Percentiles rank a stretch among this genome's conserved stretches.
Conservation (phyloP, 805 yeast genomes). For the Ogataea naganishii region DNA sequence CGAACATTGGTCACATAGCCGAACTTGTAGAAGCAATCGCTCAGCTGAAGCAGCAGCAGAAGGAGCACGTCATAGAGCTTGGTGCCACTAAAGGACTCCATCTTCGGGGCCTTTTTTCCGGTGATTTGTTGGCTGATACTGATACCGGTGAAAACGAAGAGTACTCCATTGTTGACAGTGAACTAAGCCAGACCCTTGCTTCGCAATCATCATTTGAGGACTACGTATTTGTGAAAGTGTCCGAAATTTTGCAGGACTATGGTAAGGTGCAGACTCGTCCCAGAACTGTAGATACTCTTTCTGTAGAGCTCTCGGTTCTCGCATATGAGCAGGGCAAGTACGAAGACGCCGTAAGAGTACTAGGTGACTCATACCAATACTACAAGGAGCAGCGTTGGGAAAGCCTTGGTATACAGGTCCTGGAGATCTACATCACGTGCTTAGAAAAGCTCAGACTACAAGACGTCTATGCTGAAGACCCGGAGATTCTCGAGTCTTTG, state of each 20-base stretch:
- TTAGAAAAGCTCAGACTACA: constrained; percentile 38
- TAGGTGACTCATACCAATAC: constrained; percentile 61
- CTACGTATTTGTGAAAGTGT: constrained; percentile 45
- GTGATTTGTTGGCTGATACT: constrained; percentile 7
- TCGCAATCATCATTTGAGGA: constrained; percentile 27
- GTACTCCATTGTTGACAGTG: constrained; percentile 9
- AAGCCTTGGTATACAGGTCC: constrained; percentile 53
- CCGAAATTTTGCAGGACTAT: constrained; percentile 44
- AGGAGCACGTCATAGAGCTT: constrained; percentile 31
- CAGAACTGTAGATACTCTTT: constrained; percentile 62
- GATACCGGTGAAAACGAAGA: constrained; percentile 6
- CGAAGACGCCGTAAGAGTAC: constrained; percentile 49
- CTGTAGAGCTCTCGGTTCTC: constrained; percentile 71
- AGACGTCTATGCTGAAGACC: constrained; percentile 8
- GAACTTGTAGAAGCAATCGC: constrained; percentile 33
- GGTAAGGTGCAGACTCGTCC: constrained; percentile 40
- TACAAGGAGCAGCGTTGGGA: constrained; percentile 72
- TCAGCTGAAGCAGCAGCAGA: constrained; percentile 37
- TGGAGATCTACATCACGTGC: constrained; percentile 63
- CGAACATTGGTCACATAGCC: constrained; percentile 12
- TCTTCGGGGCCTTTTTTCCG: constrained; percentile 21
- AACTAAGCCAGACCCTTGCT: constrained; percentile 17
- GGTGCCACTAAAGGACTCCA: constrained; percentile 22
- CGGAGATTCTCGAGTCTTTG: constrained; percentile 17
- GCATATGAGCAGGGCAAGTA: constrained; percentile 51